Conservation (phyloP, 139 green algal genomes). For the Auxenochlorella protothecoides region DNA sequence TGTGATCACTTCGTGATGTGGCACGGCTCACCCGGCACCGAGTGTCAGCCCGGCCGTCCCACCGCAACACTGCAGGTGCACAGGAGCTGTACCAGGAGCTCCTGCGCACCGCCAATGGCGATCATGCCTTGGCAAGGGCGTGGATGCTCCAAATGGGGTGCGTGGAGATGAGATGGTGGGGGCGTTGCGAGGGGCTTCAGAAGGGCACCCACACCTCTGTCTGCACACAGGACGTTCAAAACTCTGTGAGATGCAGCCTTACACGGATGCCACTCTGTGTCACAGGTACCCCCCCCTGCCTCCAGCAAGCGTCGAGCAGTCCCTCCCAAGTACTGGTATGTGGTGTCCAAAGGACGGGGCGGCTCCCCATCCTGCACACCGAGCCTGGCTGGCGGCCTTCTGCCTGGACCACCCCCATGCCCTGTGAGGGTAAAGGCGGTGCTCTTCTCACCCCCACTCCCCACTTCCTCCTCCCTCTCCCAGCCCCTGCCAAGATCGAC, state of each 20-base stretch:
- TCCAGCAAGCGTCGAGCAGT: too few relatives aligned
- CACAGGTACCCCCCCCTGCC: neutral
- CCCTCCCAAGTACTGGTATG: too few relatives aligned
- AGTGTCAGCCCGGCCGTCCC: neutral
- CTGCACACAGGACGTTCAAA: neutral
- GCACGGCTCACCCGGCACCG: too few relatives aligned
- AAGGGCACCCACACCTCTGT: neutral
- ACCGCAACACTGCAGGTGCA: neutral
- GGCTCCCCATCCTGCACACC: too few relatives aligned
- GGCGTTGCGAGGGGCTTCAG: neutral
- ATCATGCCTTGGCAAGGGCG: slow-evolving; percentile 13
- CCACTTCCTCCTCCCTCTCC: neutral
- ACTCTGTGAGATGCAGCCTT: neutral
- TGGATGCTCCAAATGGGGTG: slow-evolving; percentile 32
- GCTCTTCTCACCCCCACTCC: neutral
- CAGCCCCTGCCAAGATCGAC: neutral
- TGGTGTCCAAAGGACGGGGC: too few relatives aligned
- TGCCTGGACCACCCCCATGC: neutral
- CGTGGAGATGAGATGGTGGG: neutral
- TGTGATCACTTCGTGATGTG: too few relatives aligned
- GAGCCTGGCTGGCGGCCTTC: neutral
- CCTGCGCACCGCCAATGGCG: slow-evolving; percentile 22
- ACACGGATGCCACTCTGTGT: neutral
- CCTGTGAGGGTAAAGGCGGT: neutral
- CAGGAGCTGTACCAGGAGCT: slow-evolving; percentile 23